Base-by-base conservation (phyloP, 371 early-diverging fungal genomes). In the Phascolomyces articulosus region DNA sequence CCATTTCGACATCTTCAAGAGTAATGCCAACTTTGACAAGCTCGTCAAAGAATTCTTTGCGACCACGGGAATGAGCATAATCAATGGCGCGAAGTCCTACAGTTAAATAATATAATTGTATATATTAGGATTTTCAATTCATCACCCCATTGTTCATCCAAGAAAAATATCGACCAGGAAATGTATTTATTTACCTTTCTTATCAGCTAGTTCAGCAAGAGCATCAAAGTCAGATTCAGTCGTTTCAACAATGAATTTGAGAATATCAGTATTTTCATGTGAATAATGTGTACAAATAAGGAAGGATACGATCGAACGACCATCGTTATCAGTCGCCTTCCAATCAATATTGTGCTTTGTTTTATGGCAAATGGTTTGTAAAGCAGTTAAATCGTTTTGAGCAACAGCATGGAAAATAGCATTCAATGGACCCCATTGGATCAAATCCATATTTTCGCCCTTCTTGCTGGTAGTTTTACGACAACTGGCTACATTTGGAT, bases 341-440 rank as follows among this genome's bases (percentile, higher is more conserved):
- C 77, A 70, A 16, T 82, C 51, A 27, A 77, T 69, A 7, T 60
- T 15, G 8, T 66, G 21, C 11, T 40, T 55, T 13, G 73, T 31
- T 3, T 62, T 38, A 27, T 66, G 28, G 40, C 53, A 63, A 16
- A 80, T 21, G 0, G 61, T 8, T 8, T 55, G 55, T 2, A 80
- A 11, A 4, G 74, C 57, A 0, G 64, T 62, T 2, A 69, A 7
- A 41, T 78, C 66, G 58, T 84, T 81, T 31, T 65, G 47, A 13
- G 73, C 40, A 18, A 81, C 66, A 20, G 84, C 82, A 29, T 78
- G 76, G 71, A 86, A 65, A 7, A 85, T 29, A 1, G 79, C 69
- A 26, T 86, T 82, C 15, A 75, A 20, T 8, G 60, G 62, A 1
- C 70, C 62, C 7, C 67, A 15, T 6, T 56, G 31, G 34, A 34